These are phyloP conservation scores for Pleoardoris graminearum DNA, from an alignment of 2,329 filamentous ascomycete genomes.

Conservation along the genomic window DNA sequence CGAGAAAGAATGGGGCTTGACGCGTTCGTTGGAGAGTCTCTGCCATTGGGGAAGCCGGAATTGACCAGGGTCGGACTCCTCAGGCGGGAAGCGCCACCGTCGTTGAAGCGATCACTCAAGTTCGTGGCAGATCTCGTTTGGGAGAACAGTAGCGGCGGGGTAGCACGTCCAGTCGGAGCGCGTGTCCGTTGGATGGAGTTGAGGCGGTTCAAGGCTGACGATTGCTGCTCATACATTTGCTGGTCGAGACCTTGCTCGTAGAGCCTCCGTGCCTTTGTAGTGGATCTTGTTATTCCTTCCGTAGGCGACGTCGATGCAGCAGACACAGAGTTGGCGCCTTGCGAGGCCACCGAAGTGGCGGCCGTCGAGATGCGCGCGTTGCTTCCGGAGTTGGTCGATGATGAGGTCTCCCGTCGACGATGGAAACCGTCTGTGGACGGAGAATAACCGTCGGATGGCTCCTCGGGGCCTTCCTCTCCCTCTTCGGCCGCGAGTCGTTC, in stretches of 20 bases:
- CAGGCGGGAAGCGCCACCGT: constrained; percentile 46
- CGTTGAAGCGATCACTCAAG: constrained; percentile 51
- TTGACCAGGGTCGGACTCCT: constrained; percentile 53
- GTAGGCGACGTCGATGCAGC: constrained; percentile 34
- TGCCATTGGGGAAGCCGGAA: constrained; percentile 34
- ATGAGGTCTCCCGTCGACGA: constrained; percentile 78
- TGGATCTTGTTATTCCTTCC: constrained; percentile 64
- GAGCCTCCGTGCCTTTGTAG: constrained; percentile 72
- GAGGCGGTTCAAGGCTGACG: constrained; percentile 73
- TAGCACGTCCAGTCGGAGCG: constrained; percentile 56
- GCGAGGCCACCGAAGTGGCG: constrained; percentile 85
- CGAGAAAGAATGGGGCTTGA: constrained; percentile 47
- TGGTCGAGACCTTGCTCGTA: constrained; percentile 84
- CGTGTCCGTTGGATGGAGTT: constrained; percentile 73
- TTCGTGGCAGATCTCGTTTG: constrained; percentile 53
- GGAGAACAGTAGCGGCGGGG: constrained; percentile 47
- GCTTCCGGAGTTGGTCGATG: constrained; percentile 76
- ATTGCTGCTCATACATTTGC: constrained; percentile 78
- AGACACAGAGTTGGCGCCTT: constrained; percentile 50
- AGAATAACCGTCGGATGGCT: constrained; percentile 55
- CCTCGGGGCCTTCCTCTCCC: constrained; percentile 46
- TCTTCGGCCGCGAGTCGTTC: constrained; percentile 46
- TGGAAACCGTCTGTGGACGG: constrained; percentile 67
- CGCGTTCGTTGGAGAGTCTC: constrained; percentile 39
- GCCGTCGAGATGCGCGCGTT: constrained; percentile 76